A percentile compares a stretch with the other conserved stretches of the same genome.
phyloP scores from a whole-genome alignment of 1,284 basidiomycete genomes.

The Albatrellus sp. region DNA sequence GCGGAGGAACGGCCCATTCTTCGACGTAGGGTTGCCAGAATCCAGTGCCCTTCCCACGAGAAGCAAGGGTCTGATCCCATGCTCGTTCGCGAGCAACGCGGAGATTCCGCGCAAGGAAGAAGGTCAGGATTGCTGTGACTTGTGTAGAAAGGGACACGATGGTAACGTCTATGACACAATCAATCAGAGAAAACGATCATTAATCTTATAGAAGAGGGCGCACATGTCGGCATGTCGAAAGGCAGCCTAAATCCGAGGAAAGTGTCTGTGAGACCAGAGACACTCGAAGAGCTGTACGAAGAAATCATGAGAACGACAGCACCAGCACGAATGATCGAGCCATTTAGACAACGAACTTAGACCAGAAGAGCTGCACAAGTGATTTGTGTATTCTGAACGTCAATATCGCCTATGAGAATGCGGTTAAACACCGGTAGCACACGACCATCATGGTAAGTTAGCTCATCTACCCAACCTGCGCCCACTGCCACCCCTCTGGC shows the following conservation, averaged over 20 bases:
- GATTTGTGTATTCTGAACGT: constrained; percentile 55
- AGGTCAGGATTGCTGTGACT: constrained; percentile 58
- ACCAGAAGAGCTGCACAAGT: constrained; percentile 49
- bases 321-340: neutral
- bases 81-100: constrained; percentile 56
- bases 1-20: constrained; percentile 70
- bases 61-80: constrained; percentile 71
- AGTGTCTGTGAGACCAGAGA: constrained; percentile 51
- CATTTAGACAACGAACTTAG: constrained; percentile 32
- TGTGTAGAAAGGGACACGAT: constrained; percentile 24
- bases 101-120: constrained; percentile 49
- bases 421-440: neutral
- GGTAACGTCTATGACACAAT: constrained; percentile 3
- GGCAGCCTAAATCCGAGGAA: constrained; percentile 53
- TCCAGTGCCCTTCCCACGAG: constrained; percentile 65
- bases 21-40: constrained; percentile 85
- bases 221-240: constrained; percentile 58
- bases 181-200: neutral
- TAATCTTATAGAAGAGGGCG: constrained; percentile 12
- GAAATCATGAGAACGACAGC: constrained; percentile 7
- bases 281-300: constrained; percentile 40
- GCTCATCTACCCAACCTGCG: constrained; percentile 41
- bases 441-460: neutral
- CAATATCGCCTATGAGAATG: constrained; percentile 33
- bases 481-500: constrained; percentile 50